Evolutionary conservation across 805 yeast species (phyloP).

Genomic region (Wickerhamiella kazuoi): DNA sequence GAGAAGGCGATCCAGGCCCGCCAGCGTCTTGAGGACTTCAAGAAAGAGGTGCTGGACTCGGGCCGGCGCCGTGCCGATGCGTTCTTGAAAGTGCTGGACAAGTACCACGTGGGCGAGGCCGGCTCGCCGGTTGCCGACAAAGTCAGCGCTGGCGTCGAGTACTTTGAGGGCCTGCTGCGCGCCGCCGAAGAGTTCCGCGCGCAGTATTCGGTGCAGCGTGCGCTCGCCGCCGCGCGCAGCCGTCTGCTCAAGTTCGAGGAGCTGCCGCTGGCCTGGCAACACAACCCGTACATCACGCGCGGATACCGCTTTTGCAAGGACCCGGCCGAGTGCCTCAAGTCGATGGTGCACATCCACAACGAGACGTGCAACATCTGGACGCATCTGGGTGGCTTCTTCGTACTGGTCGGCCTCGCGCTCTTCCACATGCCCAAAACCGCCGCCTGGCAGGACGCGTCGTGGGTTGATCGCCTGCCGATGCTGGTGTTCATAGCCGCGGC

Average conservation of each 20-base stretch:
- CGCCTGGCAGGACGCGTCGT: constrained; percentile 27
- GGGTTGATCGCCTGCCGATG: constrained; percentile 35
- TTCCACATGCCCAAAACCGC: constrained; percentile 47
- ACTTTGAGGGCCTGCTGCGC: constrained; percentile 19
- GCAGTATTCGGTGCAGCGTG: constrained; percentile 12
- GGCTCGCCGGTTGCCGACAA: constrained; percentile 12
- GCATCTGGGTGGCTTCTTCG: constrained; percentile 53
- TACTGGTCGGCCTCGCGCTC: constrained; percentile 38
- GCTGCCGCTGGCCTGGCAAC: constrained; percentile 84
- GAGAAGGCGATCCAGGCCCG: constrained; percentile 16
- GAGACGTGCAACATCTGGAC: constrained; percentile 92
- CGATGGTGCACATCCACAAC: constrained; percentile 54
- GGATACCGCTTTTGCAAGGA: constrained; percentile 73
- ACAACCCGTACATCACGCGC: constrained; percentile 62
- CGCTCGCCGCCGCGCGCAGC: constrained; percentile 15
- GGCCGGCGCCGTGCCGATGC: constrained; percentile 21
- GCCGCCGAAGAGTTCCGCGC: constrained; percentile 19
- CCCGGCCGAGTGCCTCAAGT: constrained; percentile 39
- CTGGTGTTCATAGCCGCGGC: constrained; percentile 55
- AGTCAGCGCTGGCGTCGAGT: constrained; percentile 16
- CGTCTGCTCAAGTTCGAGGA: constrained; percentile 63
- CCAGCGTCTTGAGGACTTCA: constrained; percentile 16
- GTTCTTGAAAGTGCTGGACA: constrained; percentile 17
- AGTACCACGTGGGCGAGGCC: constrained; percentile 13
- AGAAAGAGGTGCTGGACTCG: constrained; percentile 18